These are phyloP conservation scores for Euphrasia confusa DNA, from an alignment of 257 asterid species.

Conservation along the genomic window DNA sequence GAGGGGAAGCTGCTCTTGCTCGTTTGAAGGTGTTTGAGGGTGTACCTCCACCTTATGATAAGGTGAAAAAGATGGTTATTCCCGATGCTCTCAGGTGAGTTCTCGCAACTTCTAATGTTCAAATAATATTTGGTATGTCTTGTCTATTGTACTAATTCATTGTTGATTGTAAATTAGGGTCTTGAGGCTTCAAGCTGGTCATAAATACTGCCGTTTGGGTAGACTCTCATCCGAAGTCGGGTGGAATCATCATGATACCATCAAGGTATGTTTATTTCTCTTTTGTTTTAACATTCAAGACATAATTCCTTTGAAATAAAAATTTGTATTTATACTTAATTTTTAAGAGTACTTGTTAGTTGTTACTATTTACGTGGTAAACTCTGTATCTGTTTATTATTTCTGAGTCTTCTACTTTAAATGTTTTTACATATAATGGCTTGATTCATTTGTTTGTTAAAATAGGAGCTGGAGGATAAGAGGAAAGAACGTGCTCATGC, in stretches of 20 bases:
- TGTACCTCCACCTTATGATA: slow-evolving; percentile 67
- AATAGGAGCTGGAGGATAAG: slow-evolving; percentile 84
- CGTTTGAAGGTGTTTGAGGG: slow-evolving; percentile 72
- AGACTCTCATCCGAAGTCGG: slow-evolving; percentile 80
- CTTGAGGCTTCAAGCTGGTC: slow-evolving; percentile 85
- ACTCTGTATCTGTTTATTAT: background rate
- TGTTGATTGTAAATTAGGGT: slow-evolving; percentile 38
- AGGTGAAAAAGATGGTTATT: slow-evolving; percentile 66
- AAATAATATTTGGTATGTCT: background rate
- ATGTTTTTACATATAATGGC: background rate
- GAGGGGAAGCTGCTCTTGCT: slow-evolving; percentile 71
- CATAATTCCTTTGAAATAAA: background rate
- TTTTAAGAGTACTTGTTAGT: background rate
- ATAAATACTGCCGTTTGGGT: slow-evolving; percentile 73
- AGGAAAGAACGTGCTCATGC: slow-evolving; percentile 79
- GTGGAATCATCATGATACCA: slow-evolving; percentile 73
- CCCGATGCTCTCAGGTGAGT: slow-evolving; percentile 85
- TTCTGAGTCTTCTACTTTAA: background rate
- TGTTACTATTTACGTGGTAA: background rate
- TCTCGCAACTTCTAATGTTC: background rate
- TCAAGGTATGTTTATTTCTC: slow-evolving; percentile 39
- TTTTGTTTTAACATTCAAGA: no score
- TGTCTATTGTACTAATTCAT: background rate
- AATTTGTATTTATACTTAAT: background rate
- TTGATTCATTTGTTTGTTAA: background rate